A percentile compares a stretch with the other conserved stretches of the same genome.
Conservation (phyloP, 192 early-diverging fungal species). For the Pilobolus umbonatus region DNA sequence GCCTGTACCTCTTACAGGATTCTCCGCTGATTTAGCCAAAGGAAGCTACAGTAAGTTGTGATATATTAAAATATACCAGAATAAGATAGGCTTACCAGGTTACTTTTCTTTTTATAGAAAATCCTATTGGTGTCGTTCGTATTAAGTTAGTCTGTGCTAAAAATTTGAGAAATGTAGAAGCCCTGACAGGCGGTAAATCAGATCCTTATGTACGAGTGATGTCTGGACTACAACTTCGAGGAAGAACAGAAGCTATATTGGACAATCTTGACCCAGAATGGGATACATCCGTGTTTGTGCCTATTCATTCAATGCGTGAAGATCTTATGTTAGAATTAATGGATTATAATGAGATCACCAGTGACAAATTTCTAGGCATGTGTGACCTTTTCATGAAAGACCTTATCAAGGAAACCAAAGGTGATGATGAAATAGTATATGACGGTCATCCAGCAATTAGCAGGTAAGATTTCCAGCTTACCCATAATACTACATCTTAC, state of each 20-base stretch:
- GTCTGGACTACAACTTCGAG: slow-evolving; percentile 55
- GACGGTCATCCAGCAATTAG: slow-evolving; percentile 5
- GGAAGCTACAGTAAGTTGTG: slow-evolving; percentile 39
- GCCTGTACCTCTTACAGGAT: slow-evolving; percentile 62
- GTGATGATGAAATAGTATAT: slow-evolving; percentile 24
- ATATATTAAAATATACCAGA: neutral
- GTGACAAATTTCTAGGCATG: slow-evolving; percentile 78
- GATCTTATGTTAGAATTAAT: slow-evolving; percentile 69
- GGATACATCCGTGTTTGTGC: slow-evolving; percentile 85
- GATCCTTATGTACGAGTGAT: slow-evolving; percentile 86
- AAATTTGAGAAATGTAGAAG: slow-evolving; percentile 80
- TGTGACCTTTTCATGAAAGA: slow-evolving; percentile 57
- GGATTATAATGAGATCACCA: slow-evolving; percentile 83
- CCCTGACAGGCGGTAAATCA: slow-evolving; percentile 70
- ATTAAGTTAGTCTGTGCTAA: slow-evolving; percentile 69
- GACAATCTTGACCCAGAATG: slow-evolving; percentile 85
- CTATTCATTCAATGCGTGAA: slow-evolving; percentile 73
- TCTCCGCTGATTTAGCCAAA: slow-evolving; percentile 51
- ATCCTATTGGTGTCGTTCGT: slow-evolving; percentile 75
- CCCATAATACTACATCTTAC: neutral
- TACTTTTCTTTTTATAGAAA: slow-evolving; percentile 17
- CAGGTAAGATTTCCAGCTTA: neutral
- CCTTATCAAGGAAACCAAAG: slow-evolving; percentile 44
- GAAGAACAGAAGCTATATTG: slow-evolving; percentile 71
- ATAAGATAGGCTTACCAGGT: neutral